Base-by-base conservation (phyloP, 139 green algal genomes). In the Tetradesmus obliquus region DNA sequence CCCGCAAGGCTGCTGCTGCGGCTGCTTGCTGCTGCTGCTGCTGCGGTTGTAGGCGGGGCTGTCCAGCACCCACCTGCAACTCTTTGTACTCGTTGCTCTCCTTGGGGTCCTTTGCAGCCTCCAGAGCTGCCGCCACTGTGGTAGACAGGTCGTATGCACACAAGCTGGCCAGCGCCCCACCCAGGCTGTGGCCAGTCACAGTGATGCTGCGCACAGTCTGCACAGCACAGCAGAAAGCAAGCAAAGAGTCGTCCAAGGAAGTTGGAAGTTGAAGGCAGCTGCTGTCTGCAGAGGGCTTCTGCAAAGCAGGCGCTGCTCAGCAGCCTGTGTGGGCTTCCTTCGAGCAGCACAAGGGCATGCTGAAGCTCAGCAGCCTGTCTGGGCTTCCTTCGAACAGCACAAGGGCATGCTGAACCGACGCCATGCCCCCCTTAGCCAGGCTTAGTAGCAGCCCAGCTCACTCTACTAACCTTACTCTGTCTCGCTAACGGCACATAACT, bases 121-220 rank as follows among this genome's bases (percentile, higher is more conserved):
- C 1, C 79, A 55, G 5, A 12, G 82, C 82, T 12, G 3, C 82
- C 9, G 19, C 20, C 7, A 87, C 20, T 72, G 53, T 71, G 1
- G 20, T 32, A 22, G 82, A 71, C 8, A 87, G 82, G 82, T 87
- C 82, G 54, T 72, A 87, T 24, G 32, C 82, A 22, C 82, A 87
- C 17, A 87, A 4, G 22, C 10, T 45, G 3, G 82, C 82, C 82
- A 87, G 82, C 10, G 82, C 82, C 19, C 55, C 82, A 76, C 82
- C 82, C 22, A 87, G 22, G 82, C 53, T 72, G 82, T 87, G 82
- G 55, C 82, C 82, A 53, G 82, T 71, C 15, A 87, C 82, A 5
- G 45, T 66, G 82, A 87, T 87, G 82, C 82, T 87, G 20, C 54
- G 51, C 53, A 81, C 20, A 7, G 51, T 20, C 72, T 32, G 22